These are phyloP conservation scores for Guadua angustifolia DNA, from an alignment of 176 grass and related monocot species.

Conservation along the genomic window DNA sequence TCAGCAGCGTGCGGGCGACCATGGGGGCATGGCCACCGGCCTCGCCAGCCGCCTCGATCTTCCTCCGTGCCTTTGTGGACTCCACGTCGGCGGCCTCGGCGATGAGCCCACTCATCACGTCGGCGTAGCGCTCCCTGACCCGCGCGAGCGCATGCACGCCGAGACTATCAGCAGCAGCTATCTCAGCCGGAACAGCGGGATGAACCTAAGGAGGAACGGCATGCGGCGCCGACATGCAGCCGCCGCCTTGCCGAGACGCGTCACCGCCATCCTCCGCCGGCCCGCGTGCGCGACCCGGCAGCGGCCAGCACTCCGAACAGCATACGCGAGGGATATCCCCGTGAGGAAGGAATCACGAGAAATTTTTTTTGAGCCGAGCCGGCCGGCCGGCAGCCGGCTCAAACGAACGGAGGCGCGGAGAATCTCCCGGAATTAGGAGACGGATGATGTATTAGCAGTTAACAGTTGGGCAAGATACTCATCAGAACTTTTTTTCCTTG, in stretches of 20 bases:
- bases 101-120: slow-evolving; percentile 26
- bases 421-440: too few relatives aligned
- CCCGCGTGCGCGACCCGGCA: background rate
- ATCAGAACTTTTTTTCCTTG: background rate
- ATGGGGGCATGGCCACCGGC: slow-evolving; percentile 15
- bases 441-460: background rate
- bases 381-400: too few relatives aligned
- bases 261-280: too few relatives aligned
- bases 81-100: slow-evolving; percentile 30
- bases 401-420: too few relatives aligned
- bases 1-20: slow-evolving; percentile 10
- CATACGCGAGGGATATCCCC: background rate
- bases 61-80: background rate
- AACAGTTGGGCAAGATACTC: background rate
- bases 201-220: background rate
- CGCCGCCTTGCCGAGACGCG: background rate
- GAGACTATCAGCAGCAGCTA: slow-evolving; percentile 31
- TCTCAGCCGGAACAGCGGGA: slow-evolving; percentile 25
- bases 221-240: background rate
- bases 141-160: slow-evolving; percentile 26
- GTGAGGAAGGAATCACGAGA: background rate
- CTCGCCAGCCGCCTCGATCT: background rate
- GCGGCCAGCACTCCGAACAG: slow-evolving; percentile 22
- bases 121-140: slow-evolving; percentile 30
- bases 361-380: too few relatives aligned